Evolutionary conservation across 2,329 filamentous ascomycete species (phyloP), one percentile per base, ranked within the genome.

Genomic region (Pseudopithomyces chartarum): DNA sequence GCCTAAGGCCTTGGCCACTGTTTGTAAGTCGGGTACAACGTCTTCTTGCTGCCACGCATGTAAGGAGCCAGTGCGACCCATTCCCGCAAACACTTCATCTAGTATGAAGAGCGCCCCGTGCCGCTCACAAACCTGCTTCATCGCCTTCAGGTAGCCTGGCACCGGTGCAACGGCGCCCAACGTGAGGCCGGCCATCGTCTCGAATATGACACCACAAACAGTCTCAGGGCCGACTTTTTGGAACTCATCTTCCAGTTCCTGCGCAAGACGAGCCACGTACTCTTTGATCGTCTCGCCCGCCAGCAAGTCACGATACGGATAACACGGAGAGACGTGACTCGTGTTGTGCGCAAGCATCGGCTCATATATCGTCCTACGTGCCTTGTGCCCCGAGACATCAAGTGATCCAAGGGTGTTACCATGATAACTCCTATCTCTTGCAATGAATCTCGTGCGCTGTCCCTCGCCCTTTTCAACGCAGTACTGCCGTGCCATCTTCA

Each of bases 221-320:
- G 65, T 83, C 1, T 79, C 67, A 0, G 82, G 78, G 0, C 82
- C 82, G 0, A 84, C 47, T 0, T 73, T 64, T 12, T 74, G 68
- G 59, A 92, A 90, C 60, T 90, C 86, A 1, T 76, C 80, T 8
- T 92, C 89, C 0, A 92, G 77, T 69, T 92, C 88, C 4, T 80
- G 71, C 0, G 84, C 84, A 12, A 91, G 78, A 20, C 86, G 79
- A 0, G 71, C 68, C 0, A 89, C 84, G 58, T 90, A 91, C 0
- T 80, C 76, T 1, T 79, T 77, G 29, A 86, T 82, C 0, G 80
- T 82, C 63, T 91, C 87, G 0, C 64, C 73, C 0, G 78, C 64
- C 0, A 60, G 61, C 65, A 82, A 82, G 0, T 81, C 83, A 7
- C 87, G 83, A 64, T 89, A 91, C 0, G 82, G 77, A 63, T 87